phyloP scores from a whole-genome alignment of 345 rosid species.

The Arabidopsis suecica region DNA sequence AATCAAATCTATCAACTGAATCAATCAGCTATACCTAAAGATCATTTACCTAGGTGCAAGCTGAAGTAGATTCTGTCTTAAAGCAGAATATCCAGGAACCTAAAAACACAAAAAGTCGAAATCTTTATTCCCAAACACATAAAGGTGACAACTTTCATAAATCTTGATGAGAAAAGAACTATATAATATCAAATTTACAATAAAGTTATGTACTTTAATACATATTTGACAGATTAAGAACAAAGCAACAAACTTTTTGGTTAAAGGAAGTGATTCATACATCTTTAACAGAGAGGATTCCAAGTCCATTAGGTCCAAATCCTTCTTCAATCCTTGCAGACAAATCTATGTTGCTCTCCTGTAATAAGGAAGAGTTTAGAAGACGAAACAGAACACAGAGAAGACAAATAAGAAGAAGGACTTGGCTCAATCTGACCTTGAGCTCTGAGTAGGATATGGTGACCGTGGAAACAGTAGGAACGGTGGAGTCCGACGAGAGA shows the following conservation, averaged over 20 bases:
- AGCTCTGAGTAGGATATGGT: slow-evolving; percentile 74
- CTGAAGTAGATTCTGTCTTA: slow-evolving; percentile 73
- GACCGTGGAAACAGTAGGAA: slow-evolving; percentile 67
- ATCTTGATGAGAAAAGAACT: background rate
- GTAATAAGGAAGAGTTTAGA: slow-evolving; percentile 15
- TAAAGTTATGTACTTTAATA: background rate
- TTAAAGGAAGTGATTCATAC: slow-evolving; percentile 42
- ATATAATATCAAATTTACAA: background rate
- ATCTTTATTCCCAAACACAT: background rate
- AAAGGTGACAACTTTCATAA: background rate
- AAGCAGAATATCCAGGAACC: slow-evolving; percentile 83
- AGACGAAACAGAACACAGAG: slow-evolving; percentile 14
- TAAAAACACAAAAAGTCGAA: slow-evolving; percentile 40
- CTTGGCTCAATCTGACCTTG: slow-evolving; percentile 49
- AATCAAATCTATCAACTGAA: background rate
- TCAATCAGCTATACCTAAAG: background rate
- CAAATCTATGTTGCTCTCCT: slow-evolving; percentile 67
- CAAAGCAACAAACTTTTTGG: background rate
- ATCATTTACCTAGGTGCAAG: slow-evolving; percentile 68
- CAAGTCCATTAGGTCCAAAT: slow-evolving; percentile 86
- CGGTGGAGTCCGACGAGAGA: slow-evolving; percentile 45
- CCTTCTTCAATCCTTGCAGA: slow-evolving; percentile 80
- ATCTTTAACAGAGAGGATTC: slow-evolving; percentile 72
- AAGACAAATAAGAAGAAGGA: background rate
- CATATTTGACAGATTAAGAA: background rate